These are phyloP conservation scores for Mucor circinelloides DNA, from an alignment of 371 early-diverging fungal species.

Conservation along the genomic window DNA sequence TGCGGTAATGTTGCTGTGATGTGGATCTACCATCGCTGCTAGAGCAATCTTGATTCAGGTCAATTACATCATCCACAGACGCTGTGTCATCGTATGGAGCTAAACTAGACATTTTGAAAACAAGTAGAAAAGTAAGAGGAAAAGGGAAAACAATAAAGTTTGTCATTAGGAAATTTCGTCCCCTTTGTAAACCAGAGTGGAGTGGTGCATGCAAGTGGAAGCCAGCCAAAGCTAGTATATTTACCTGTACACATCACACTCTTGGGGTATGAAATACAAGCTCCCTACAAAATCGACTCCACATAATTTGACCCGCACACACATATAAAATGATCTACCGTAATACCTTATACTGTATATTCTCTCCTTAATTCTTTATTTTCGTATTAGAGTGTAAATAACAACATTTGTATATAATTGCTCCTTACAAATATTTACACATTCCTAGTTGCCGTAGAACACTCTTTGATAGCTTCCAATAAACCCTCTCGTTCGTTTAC, in stretches of 20 bases:
- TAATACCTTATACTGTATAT: not conserved
- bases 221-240: not conserved
- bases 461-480: conserved; percentile 34
- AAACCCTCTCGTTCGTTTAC: conserved; percentile 51
- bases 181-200: not conserved
- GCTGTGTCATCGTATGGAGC: conserved; percentile 3
- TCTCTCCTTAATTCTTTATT: not conserved
- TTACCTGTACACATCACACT: not conserved
- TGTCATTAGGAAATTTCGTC: conserved; percentile 3
- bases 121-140: not conserved
- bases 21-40: conserved; percentile 3
- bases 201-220: not conserved
- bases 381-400: not conserved
- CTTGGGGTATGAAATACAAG: not conserved
- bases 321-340: not conserved
- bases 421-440: conserved; percentile 4
- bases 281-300: not conserved
- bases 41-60: not conserved
- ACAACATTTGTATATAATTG: not conserved
- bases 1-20: conserved; percentile 14
- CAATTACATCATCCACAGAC: conserved; percentile 18
- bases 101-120: conserved; percentile 5
- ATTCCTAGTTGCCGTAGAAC: conserved; percentile 11
- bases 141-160: not conserved
- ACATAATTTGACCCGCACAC: not conserved